phyloP scores from a whole-genome alignment of 805 yeast genomes.

The Candida golubevii region DNA sequence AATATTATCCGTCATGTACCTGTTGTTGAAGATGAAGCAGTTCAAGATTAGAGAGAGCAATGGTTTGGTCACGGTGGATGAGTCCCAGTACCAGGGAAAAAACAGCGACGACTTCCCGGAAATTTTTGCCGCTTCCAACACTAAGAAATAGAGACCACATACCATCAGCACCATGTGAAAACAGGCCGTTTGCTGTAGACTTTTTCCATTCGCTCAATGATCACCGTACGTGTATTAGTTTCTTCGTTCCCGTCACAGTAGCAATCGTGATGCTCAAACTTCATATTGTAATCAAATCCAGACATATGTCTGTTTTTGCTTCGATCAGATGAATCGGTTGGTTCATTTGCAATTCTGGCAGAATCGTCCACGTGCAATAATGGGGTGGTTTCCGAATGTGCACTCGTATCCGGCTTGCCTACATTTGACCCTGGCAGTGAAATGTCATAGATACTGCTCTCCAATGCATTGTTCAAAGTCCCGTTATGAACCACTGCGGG shows the following conservation, averaged over 20 bases:
- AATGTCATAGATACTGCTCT: conserved; percentile 21
- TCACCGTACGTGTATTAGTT: conserved; percentile 41
- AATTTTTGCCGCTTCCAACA: conserved; percentile 12
- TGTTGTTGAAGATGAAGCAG: conserved; percentile 58
- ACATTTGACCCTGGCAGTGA: not conserved
- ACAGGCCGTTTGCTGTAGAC: conserved; percentile 56
- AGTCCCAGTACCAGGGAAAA: conserved; percentile 10
- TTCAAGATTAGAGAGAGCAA: conserved; percentile 53
- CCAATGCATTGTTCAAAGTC: conserved; percentile 40
- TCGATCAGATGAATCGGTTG: not conserved
- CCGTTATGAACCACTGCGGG: conserved; percentile 35
- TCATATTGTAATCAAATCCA: conserved; percentile 22
- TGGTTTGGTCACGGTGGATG: conserved; percentile 30
- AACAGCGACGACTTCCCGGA: conserved; percentile 17
- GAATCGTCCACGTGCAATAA: not conserved
- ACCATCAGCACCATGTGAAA: conserved; percentile 53
- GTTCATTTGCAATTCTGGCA: not conserved
- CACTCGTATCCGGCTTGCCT: not conserved
- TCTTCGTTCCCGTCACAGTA: not conserved
- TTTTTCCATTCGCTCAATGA: conserved; percentile 56
- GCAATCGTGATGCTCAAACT: conserved; percentile 5
- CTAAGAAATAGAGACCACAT: not conserved
- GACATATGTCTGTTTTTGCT: conserved; percentile 13
- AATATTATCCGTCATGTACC: conserved; percentile 51
- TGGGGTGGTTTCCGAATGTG: conserved; percentile 6